phyloP scores from a whole-genome alignment of 2,329 filamentous ascomycete species.

The Aureobasidium sp. region DNA sequence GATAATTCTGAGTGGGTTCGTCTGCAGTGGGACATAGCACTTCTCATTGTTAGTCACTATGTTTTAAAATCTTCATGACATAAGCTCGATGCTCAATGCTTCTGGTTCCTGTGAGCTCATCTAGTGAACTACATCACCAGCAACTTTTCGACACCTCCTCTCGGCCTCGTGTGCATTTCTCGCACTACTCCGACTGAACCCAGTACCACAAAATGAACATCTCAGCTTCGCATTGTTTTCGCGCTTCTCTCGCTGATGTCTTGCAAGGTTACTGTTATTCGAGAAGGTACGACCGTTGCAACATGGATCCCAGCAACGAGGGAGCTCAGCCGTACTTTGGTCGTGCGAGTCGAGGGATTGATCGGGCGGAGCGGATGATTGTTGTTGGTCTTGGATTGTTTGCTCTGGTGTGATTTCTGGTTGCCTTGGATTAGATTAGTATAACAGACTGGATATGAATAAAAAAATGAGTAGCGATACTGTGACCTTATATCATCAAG shows the following conservation, averaged over 20 bases:
- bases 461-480: background rate
- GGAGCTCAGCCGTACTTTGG: background rate
- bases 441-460: background rate
- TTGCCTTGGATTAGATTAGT: background rate
- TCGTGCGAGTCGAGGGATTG: background rate
- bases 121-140: background rate
- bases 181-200: background rate
- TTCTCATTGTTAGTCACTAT: no score
- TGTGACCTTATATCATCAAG: background rate
- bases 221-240: background rate
- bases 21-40: no score
- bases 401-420: background rate
- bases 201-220: background rate
- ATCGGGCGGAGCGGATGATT: background rate
- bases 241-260: constrained; percentile 5
- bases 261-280: background rate
- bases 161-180: background rate
- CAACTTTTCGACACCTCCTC: background rate
- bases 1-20: no score
- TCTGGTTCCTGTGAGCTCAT: background rate
- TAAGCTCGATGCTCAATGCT: no score
- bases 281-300: background rate
- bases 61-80: no score
- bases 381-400: background rate
- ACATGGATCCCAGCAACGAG: background rate